These are phyloP conservation scores for Aspergillus jensenii DNA, from an alignment of 2,329 filamentous ascomycete genomes.

Conservation along the genomic window DNA sequence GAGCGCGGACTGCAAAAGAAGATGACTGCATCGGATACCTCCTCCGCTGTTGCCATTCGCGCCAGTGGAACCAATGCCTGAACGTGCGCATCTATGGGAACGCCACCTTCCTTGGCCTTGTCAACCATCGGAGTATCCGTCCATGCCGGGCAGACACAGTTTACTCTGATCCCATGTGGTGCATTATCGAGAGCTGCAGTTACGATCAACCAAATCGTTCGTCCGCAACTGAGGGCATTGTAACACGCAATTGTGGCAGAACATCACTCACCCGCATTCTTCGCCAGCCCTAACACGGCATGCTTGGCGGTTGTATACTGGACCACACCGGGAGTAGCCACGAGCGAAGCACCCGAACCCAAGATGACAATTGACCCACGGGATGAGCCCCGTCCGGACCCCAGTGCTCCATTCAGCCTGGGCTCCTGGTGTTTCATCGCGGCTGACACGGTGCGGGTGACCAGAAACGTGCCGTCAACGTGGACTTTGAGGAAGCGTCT, in stretches of 20 bases:
- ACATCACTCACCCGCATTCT: conserved; percentile 33
- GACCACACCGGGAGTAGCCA: background rate
- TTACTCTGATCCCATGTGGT: conserved; percentile 31
- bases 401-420: no score
- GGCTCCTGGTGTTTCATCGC: no score
- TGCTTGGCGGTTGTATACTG: conserved; percentile 42
- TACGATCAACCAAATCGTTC: background rate
- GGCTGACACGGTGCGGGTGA: no score
- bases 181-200: conserved; percentile 29
- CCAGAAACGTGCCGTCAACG: no score
- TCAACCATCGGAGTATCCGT: conserved; percentile 13
- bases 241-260: no score
- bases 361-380: conserved; percentile 29
- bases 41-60: conserved; percentile 29
- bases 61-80: conserved; percentile 12
- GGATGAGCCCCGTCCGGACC: no score
- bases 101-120: no score
- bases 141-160: conserved; percentile 34
- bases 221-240: no score
- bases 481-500: no score
- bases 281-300: conserved; percentile 46
- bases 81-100: conserved; percentile 8
- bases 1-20: conserved; percentile 8
- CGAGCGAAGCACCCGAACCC: conserved; percentile 29
- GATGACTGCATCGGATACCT: conserved; percentile 5